Percentiles rank a stretch among this genome's conserved stretches.
Conservation (phyloP, 371 early-diverging fungal genomes). For the Mortierella sp. region DNA sequence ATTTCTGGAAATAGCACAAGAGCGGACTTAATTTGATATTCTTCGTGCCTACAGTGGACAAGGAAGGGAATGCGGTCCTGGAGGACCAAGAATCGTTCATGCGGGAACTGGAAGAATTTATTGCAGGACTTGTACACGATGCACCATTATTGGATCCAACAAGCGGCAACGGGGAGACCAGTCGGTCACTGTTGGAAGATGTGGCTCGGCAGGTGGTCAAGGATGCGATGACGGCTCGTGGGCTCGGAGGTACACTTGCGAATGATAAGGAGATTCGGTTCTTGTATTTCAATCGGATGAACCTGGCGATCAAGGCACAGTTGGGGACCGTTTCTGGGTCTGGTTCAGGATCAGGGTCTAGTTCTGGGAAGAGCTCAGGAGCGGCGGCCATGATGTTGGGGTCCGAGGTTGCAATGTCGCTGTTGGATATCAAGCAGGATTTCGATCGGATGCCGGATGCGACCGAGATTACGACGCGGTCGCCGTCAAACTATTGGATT, state of each 20-base stretch:
- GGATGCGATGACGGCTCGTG: conserved; percentile 45
- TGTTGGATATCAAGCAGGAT: conserved; percentile 69
- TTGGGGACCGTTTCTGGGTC: conserved; percentile 33
- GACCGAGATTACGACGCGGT: conserved; percentile 72
- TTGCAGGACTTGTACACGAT: conserved; percentile 26
- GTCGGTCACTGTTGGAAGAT: conserved; percentile 37
- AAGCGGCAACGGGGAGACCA: not conserved
- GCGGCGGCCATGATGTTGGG: conserved; percentile 19
- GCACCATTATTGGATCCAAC: conserved; percentile 28
- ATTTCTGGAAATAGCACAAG: conserved; percentile 31
- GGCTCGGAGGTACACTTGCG: conserved; percentile 35
- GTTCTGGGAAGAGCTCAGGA: conserved; percentile 8
- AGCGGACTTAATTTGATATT: conserved; percentile 48
- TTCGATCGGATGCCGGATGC: conserved; percentile 67
- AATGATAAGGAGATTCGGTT: conserved; percentile 55
- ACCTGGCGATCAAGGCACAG: conserved; percentile 51
- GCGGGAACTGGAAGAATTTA: conserved; percentile 36
- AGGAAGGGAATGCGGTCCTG: conserved; percentile 25
- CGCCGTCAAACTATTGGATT: conserved; percentile 73
- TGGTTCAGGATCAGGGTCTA: not conserved
- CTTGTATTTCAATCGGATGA: conserved; percentile 56
- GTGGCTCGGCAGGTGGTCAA: conserved; percentile 40
- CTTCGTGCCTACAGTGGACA: conserved; percentile 31
- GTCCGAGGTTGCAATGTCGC: conserved; percentile 49
- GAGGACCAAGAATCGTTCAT: conserved; percentile 44